Percentiles rank a stretch among this genome's conserved stretches.
Conservation (phyloP, 148 eudicot genomes). For the Chenopodium suecicum region DNA sequence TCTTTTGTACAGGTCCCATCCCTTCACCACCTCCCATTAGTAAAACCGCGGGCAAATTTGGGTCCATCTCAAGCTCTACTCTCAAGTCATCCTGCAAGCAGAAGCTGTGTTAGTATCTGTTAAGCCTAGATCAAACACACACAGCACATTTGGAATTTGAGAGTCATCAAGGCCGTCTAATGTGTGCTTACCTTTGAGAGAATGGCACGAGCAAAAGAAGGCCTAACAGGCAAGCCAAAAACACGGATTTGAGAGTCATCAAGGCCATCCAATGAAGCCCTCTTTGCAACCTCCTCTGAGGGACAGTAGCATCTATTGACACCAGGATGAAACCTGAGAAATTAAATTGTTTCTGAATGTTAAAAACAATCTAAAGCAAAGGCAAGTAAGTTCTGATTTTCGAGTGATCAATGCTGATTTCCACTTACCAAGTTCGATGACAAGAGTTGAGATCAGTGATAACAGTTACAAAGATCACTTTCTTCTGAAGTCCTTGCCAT, state of each 20-base stretch:
- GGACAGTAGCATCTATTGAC: slow-evolving; percentile 93
- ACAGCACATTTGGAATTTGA: too few relatives aligned
- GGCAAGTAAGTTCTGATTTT: background rate
- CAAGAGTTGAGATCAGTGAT: slow-evolving; percentile 95
- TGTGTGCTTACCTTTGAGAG: slow-evolving; percentile 54
- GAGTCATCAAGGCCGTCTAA: too few relatives aligned
- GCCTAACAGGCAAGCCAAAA: slow-evolving; percentile 92
- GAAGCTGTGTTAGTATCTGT: background rate
- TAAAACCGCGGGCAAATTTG: slow-evolving; percentile 68
- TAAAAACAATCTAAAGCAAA: background rate
- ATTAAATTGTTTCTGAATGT: background rate
- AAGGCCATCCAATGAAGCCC: slow-evolving; percentile 74
- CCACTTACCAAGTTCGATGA: slow-evolving; percentile 84
- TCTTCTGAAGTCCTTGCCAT: slow-evolving; percentile 96
- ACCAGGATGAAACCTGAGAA: slow-evolving; percentile 79
- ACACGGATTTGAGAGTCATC: slow-evolving; percentile 79
- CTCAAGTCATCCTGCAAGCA: slow-evolving; percentile 62
- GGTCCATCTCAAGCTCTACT: slow-evolving; percentile 80
- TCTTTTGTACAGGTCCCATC: slow-evolving; percentile 93
- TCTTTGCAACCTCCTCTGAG: slow-evolving; percentile 88
- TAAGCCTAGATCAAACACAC: background rate
- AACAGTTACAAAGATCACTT: slow-evolving; percentile 88
- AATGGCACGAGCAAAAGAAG: slow-evolving; percentile 78
- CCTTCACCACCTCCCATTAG: slow-evolving; percentile 99
- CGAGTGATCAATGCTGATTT: background rate